Evolutionary conservation across 805 yeast species (phyloP), one percentile per base, ranked within the genome.

Genomic region (Sugiyamaella chiloensis): DNA sequence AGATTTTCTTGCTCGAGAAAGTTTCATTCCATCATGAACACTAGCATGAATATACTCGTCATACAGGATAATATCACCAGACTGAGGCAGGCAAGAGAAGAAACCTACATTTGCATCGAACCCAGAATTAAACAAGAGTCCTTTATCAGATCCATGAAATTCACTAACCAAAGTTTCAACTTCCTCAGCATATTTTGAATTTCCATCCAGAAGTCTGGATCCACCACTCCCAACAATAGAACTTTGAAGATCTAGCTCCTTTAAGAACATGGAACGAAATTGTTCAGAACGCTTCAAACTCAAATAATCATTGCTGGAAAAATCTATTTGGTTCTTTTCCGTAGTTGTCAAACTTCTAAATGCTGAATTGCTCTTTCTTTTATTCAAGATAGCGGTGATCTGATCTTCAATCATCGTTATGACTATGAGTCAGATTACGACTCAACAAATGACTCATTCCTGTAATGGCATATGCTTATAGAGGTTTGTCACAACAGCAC

Each of bases 41-140:
- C 58, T 53, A 20, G 61, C 61, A 52, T 57, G 61, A 26, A 57
- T 53, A 20, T 46, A 46, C 46, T 58, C 61, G 37, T 57, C 61
- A 43, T 58, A 57, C 12, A 57, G 36, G 5, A 57, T 42, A 11
- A 53, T 27, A 34, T 57, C 61, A 5, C 54, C 52, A 1, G 55
- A 46, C 40, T 58, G 57, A 7, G 61, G 56, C 17, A 57, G 42
- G 45, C 55, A 52, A 9, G 56, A 41, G 26, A 55, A 57, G 2
- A 57, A 19, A 4, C 56, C 44, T 6, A 47, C 51, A 43, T 57
- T 57, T 24, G 61, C 61, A 27, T 57, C 61, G 39, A 48, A 57
- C 1, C 61, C 61, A 6, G 61, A 57, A 31, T 56, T 56, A 45
- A 57, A 57, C 24, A 57, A 29, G 2, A 57, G 40, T 6, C 60